Percentiles rank a stretch among this genome's conserved stretches.
Evolutionary conservation across 129 eudicot species (phyloP).

Genomic region (Gnaphalium uliginosum): DNA sequence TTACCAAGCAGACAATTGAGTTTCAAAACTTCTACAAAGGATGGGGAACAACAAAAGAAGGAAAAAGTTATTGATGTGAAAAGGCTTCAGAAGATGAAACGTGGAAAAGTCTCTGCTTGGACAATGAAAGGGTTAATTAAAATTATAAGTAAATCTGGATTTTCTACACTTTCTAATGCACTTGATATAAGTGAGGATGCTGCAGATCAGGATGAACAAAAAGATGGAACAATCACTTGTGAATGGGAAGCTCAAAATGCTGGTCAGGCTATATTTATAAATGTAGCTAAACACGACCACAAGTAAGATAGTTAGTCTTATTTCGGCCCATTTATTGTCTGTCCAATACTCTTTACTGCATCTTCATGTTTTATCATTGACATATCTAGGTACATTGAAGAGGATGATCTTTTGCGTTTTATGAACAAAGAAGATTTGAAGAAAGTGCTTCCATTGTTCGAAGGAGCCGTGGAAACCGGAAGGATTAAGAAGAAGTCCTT

Average conservation of each 20-base stretch:
- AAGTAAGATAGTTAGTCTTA: conserved; percentile 36
- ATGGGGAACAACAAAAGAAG: conserved; percentile 35
- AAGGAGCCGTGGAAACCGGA: conserved; percentile 56
- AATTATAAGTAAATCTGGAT: conserved; percentile 46
- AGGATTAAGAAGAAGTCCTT: conserved; percentile 49
- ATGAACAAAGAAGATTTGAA: conserved; percentile 50
- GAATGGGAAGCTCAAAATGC: conserved; percentile 57
- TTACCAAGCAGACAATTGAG: conserved; percentile 47
- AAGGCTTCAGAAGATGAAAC: conserved; percentile 60
- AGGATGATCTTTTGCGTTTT: conserved; percentile 61
- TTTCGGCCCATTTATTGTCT: not conserved
- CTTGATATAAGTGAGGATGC: conserved; percentile 51
- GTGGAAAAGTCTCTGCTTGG: conserved; percentile 76
- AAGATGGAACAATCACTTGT: conserved; percentile 44
- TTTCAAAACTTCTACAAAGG: conserved; percentile 32
- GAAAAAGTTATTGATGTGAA: conserved; percentile 63
- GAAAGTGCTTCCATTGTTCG: conserved; percentile 48
- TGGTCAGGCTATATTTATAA: conserved; percentile 46
- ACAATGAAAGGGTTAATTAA: conserved; percentile 74
- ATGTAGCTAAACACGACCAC: conserved; percentile 50
- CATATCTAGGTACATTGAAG: conserved; percentile 48
- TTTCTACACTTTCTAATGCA: conserved; percentile 54
- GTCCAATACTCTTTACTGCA: not conserved
- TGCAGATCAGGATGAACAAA: conserved; percentile 43
- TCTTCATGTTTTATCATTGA: not conserved